A percentile compares a stretch with the other conserved stretches of the same genome.
Conservation (phyloP, 768 basidiomycete species). For the Dendrothele bispora region DNA sequence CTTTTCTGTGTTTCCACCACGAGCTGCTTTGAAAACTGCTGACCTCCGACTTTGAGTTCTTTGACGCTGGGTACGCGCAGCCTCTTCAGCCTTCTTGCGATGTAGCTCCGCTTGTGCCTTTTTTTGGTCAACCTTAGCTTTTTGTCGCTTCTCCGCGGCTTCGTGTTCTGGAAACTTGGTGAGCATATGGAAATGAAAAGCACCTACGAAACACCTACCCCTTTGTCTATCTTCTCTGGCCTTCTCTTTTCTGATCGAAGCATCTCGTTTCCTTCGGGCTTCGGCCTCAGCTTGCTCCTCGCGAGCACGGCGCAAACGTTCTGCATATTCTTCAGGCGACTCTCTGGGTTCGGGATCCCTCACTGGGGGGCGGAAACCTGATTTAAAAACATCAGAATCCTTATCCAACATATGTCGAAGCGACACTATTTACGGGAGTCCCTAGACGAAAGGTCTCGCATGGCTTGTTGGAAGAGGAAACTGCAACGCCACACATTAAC, state of each 20-base stretch:
- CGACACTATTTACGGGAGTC: constrained; percentile 27
- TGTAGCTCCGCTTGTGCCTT: constrained; percentile 53
- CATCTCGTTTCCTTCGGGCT: constrained; percentile 50
- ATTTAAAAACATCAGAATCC: background rate
- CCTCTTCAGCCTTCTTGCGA: constrained; percentile 50
- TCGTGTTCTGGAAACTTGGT: constrained; percentile 42
- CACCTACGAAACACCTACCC: constrained; percentile 31
- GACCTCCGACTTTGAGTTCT: constrained; percentile 59
- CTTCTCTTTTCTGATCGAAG: constrained; percentile 45
- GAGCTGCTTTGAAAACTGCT: constrained; percentile 64
- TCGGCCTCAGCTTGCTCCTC: constrained; percentile 59
- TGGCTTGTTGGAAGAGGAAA: constrained; percentile 46
- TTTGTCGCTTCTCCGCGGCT: constrained; percentile 59
- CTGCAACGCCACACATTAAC: constrained; percentile 27
- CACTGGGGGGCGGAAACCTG: constrained; percentile 15
- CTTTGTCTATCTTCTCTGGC: constrained; percentile 48
- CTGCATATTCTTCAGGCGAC: constrained; percentile 50
- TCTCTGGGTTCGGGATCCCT: constrained; percentile 37
- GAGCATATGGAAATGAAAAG: background rate
- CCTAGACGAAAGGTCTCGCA: constrained; percentile 32
- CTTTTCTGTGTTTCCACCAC: constrained; percentile 45
- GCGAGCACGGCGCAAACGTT: constrained; percentile 45
- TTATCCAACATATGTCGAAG: constrained; percentile 9
- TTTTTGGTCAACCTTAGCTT: constrained; percentile 51
- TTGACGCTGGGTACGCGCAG: constrained; percentile 44